These are phyloP conservation scores for Hortaea sp. DNA, from an alignment of 2,329 filamentous ascomycete genomes.

Conservation along the genomic window DNA sequence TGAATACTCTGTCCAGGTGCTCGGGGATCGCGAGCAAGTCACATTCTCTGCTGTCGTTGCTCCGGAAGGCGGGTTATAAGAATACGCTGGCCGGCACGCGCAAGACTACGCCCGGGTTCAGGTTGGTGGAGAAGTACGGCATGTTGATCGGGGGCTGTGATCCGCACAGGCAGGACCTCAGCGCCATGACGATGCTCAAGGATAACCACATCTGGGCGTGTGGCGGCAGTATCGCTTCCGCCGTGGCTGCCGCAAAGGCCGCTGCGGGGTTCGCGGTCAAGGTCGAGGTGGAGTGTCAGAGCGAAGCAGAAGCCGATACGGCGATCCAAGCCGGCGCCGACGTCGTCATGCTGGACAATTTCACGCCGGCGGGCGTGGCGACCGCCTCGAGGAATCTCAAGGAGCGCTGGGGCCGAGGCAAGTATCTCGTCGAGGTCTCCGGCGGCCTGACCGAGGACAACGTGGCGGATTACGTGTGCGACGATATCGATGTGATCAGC, in stretches of 20 bases:
- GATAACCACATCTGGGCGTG: constrained; percentile 97
- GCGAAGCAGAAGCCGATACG: constrained; percentile 77
- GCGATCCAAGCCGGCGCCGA: constrained; percentile 86
- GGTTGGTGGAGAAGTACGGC: constrained; percentile 94
- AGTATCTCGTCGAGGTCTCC: constrained; percentile 74
- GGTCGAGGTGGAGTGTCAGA: constrained; percentile 92
- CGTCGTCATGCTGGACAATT: constrained; percentile 97
- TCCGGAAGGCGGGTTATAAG: constrained; percentile 57
- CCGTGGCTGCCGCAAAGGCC: constrained; percentile 71
- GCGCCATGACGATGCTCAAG: constrained; percentile 95
- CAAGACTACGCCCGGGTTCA: constrained; percentile 94
- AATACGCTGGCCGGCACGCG: constrained; percentile 87
- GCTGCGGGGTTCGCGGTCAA: constrained; percentile 86
- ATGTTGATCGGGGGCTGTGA: constrained; percentile 93
- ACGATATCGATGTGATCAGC: constrained; percentile 88
- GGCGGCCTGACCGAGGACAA: constrained; percentile 82
- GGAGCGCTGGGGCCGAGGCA: constrained; percentile 62
- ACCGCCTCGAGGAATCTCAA: constrained; percentile 66
- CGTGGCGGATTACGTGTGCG: constrained; percentile 64
- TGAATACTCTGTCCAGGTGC: constrained; percentile 84
- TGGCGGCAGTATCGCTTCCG: constrained; percentile 69
- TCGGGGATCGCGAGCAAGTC: constrained; percentile 72
- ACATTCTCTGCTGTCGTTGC: constrained; percentile 38
- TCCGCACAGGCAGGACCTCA: constrained; percentile 78
- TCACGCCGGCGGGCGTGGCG: constrained; percentile 67